A percentile compares a stretch with the other conserved stretches of the same genome.
phyloP scores from a whole-genome alignment of 257 asterid genomes.

The Leptodermis oblonga region DNA sequence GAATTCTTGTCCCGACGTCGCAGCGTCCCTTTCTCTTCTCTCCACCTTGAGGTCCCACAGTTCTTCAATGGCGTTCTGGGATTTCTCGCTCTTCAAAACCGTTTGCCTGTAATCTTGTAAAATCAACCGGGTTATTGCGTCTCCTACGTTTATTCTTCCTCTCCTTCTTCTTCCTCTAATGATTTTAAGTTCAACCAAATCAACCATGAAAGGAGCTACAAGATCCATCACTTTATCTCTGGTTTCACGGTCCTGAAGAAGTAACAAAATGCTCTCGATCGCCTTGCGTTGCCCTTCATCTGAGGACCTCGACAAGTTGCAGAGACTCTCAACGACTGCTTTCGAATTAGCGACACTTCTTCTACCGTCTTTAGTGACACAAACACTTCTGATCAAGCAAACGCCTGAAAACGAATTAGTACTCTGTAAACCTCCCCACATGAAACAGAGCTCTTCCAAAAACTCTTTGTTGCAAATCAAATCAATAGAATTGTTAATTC shows the following conservation, averaged over 20 bases:
- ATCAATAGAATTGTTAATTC: slow-evolving; percentile 10
- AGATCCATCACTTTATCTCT: slow-evolving; percentile 11
- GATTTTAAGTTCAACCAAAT: slow-evolving; percentile 31
- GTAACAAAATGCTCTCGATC: slow-evolving; percentile 24
- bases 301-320: slow-evolving; percentile 24
- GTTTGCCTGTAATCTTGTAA: slow-evolving; percentile 22
- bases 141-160: slow-evolving; percentile 14
- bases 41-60: slow-evolving; percentile 30
- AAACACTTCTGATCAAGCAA: slow-evolving; percentile 25
- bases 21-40: slow-evolving; percentile 24
- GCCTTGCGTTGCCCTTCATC: slow-evolving; percentile 25
- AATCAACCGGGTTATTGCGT: slow-evolving; percentile 19
- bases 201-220: slow-evolving; percentile 24
- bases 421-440: slow-evolving; percentile 29
- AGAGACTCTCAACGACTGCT: slow-evolving; percentile 8
- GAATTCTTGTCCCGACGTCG: slow-evolving; percentile 20
- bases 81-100: slow-evolving; percentile 3
- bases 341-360: slow-evolving; percentile 18
- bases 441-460: slow-evolving; percentile 17
- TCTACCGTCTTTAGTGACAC: slow-evolving; percentile 24
- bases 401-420: slow-evolving; percentile 25
- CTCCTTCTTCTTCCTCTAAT: slow-evolving; percentile 9
- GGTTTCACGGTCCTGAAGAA: slow-evolving; percentile 28
- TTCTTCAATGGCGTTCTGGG: slow-evolving; percentile 18
- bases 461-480: slow-evolving; percentile 19